Conservation (phyloP, 2,329 filamentous ascomycete species). For the Zymoseptoria passerinii region DNA sequence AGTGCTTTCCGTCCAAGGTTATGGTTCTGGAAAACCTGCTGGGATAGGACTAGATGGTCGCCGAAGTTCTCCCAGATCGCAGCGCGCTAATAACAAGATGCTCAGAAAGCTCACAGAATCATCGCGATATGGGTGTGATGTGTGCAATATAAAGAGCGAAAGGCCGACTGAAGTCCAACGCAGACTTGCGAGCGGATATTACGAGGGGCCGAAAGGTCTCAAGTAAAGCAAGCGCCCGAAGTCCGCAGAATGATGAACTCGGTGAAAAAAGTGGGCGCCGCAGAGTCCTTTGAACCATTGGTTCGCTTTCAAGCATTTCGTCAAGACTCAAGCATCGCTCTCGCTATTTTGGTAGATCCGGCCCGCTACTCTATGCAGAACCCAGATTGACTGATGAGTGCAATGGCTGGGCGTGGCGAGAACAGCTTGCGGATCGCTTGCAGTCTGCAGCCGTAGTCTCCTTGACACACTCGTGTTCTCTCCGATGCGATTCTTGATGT, state of each 20-base stretch:
- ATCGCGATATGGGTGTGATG: background rate
- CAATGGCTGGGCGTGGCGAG: background rate
- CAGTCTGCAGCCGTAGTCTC: no score
- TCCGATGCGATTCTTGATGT: background rate
- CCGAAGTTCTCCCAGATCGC: background rate
- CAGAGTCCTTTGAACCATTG: background rate
- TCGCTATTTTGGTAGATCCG: background rate
- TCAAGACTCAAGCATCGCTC: background rate
- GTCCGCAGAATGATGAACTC: background rate
- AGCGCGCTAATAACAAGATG: background rate
- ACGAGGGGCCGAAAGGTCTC: background rate
- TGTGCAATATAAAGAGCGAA: background rate
- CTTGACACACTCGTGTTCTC: background rate
- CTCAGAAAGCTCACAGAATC: background rate
- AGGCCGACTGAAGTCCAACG: background rate
- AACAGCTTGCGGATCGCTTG: background rate
- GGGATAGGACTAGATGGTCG: background rate
- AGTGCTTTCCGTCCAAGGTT: background rate
- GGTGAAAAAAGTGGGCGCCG: background rate
- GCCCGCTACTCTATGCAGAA: background rate
- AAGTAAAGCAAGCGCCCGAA: background rate
- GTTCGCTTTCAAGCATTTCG: background rate
- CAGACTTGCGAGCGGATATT: background rate
- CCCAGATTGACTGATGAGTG: background rate
- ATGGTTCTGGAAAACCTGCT: background rate